Base-by-base conservation (phyloP, 2,329 filamentous ascomycete genomes). In the Fusarium palustre region DNA sequence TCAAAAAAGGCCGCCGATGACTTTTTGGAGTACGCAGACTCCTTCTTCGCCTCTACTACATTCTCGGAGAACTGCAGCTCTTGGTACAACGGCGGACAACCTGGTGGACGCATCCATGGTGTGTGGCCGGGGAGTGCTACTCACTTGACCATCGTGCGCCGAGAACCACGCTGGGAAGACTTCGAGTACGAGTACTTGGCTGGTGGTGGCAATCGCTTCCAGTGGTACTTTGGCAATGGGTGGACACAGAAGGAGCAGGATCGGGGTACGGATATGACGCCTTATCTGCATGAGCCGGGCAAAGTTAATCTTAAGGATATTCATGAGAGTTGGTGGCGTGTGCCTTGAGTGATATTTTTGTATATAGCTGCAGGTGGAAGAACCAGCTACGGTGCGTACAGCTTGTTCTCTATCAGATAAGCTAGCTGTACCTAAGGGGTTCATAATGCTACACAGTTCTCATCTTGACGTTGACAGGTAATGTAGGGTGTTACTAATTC, bases 61-160 rank as follows among this genome's bases (percentile, higher is more conserved):
- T 22, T 46, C 12, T 34, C 28, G 1, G 52, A 47, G 18, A 33
- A 47, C 18, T 55, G 52, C 24, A 55, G 41, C 22, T 46, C 41
- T 30, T 55, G 52, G 52, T 46, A 46, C 7, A 55, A 55, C 5
- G 41, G 41, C 13, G 52, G 52, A 22, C 20, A 25, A 4, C 36
- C 36, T 30, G 52, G 52, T 30, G 52, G 31, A 11, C 39, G 52
- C 1, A 55, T 55, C 6, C 41, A 46, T 25, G 52, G 52, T 5
- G 22, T 47, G 6, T 55, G 52, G 52, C 52, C 52, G 10, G 52
- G 52, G 5, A 55, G 52, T 46, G 52, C 52, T 25, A 25, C 41
- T 5, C 52, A 55, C n/a, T n/a, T 47, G 13, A 55, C 30, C 5
- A 25, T 36, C 6, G 31, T 38, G 13, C 52, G 39, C 5, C 39